Evolutionary conservation across 352 stramenopile species (phyloP), one percentile per base, ranked within the genome.

Genomic region (Peronospora belbahrii): DNA sequence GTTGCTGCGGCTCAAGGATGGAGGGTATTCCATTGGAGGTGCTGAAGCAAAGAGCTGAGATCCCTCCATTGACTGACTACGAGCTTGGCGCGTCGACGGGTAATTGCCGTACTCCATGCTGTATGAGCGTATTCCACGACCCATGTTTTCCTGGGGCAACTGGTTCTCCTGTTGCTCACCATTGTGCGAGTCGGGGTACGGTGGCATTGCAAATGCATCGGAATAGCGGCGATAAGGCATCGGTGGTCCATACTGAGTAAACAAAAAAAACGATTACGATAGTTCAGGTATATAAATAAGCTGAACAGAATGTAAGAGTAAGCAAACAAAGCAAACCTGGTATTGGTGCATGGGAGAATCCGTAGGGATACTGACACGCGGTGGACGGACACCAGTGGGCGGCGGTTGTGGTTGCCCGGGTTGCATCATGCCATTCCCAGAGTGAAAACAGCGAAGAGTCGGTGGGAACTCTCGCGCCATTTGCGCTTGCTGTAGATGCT

Each of bases 51-150:
- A 88, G 20, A 85, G 62, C 32, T 82, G 68, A 10, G 72, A 56
- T 0, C 73, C 75, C 46, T 90, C 78, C 52, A 90, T 79, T 14
- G 78, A 90, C 34, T 87, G 75, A 24, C 75, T 90, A 41, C 78
- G 75, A 6, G 83, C 64, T 40, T 67, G 70, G 17, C 74, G 71
- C 19, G 67, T 72, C 18, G 71, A 62, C 13, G 66, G 52, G 22
- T 82, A 86, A 24, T 51, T 69, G 6, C 65, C 56, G 30, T 79
- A 85, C 42, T 90, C 79, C 65, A 88, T 70, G 34, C 75, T 88
- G 60, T 87, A 88, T 11, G 79, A 90, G 2, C 79, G 75, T 32
- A 88, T 70, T 4, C 56, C 60, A 6, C 76, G 74, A 18, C 75
- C 62, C 36, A 58, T 56, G 43, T 79, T 70, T 19, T 52, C 45